phyloP scores from a whole-genome alignment of 2,329 filamentous ascomycete genomes.

The Epichloe brachyelytri region DNA sequence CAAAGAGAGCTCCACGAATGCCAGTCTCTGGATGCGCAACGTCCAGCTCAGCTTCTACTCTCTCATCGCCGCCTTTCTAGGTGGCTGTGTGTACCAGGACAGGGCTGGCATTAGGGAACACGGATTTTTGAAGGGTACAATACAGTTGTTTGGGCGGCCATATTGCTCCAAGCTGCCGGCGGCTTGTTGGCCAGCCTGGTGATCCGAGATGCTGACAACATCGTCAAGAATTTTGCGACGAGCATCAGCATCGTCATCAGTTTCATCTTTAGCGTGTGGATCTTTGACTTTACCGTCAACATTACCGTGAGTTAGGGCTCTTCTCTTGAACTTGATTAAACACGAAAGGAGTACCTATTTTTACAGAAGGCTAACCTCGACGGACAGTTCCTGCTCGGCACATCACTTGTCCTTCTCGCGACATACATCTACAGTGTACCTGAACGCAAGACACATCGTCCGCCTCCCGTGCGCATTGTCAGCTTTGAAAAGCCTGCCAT shows the following conservation, averaged over 20 bases:
- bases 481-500: slow-evolving; percentile 64
- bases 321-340: neutral
- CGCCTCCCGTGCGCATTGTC: slow-evolving; percentile 55
- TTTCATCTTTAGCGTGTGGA: slow-evolving; percentile 70
- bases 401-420: slow-evolving; percentile 62
- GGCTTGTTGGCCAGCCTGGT: slow-evolving; percentile 56
- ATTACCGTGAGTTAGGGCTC: slow-evolving; percentile 44
- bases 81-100: slow-evolving; percentile 79
- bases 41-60: slow-evolving; percentile 93
- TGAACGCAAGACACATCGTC: slow-evolving; percentile 41
- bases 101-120: slow-evolving; percentile 69
- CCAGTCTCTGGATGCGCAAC: slow-evolving; percentile 86
- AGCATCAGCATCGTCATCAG: slow-evolving; percentile 85
- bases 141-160: slow-evolving; percentile 75
- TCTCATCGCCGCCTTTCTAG: slow-evolving; percentile 73
- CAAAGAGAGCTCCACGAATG: slow-evolving; percentile 64
- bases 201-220: slow-evolving; percentile 44
- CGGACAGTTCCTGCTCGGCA: slow-evolving; percentile 69
- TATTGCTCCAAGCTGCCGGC: slow-evolving; percentile 69
- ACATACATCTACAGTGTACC: slow-evolving; percentile 75
- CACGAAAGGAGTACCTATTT: neutral
- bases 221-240: slow-evolving; percentile 86
- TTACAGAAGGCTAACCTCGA: neutral
- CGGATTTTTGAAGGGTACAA: slow-evolving; percentile 92
- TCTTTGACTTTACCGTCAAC: slow-evolving; percentile 71